Percentiles rank a stretch among this genome's conserved stretches.
phyloP scores from a whole-genome alignment of 2,329 filamentous ascomycete genomes.

The Penicillium frequentans region DNA sequence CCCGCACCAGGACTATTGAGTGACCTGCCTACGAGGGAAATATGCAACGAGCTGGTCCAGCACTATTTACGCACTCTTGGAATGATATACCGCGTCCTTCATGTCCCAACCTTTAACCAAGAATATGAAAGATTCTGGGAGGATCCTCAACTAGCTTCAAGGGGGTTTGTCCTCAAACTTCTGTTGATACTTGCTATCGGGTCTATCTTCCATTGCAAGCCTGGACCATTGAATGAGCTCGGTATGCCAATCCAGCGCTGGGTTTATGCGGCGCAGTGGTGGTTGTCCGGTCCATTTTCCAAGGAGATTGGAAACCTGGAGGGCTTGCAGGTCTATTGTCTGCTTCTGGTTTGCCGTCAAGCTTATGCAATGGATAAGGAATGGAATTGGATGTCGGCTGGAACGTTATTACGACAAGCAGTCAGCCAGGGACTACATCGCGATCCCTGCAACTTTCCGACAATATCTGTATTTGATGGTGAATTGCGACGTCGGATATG shows the following conservation, averaged over 20 bases:
- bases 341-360: slow-evolving; percentile 35
- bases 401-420: slow-evolving; percentile 29
- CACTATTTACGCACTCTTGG: slow-evolving; percentile 32
- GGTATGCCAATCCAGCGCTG: slow-evolving; percentile 20
- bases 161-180: slow-evolving; percentile 28
- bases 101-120: slow-evolving; percentile 34
- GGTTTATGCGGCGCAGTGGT: slow-evolving; percentile 36
- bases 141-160: slow-evolving; percentile 19
- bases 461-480: slow-evolving; percentile 19
- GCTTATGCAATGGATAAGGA: slow-evolving; percentile 33
- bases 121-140: slow-evolving; percentile 33
- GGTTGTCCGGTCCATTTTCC: slow-evolving; percentile 36
- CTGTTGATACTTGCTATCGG: slow-evolving; percentile 36
- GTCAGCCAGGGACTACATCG: slow-evolving; percentile 36
- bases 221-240: slow-evolving; percentile 11
- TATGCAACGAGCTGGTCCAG: slow-evolving; percentile 25
- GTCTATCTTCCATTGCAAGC: slow-evolving; percentile 21
- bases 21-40: slow-evolving; percentile 17
- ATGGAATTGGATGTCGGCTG: slow-evolving; percentile 34
- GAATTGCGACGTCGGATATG: slow-evolving; percentile 32
- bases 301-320: slow-evolving; percentile 29
- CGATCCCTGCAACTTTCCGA: slow-evolving; percentile 26
- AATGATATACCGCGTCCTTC: slow-evolving; percentile 32
- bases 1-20: slow-evolving; percentile 20
- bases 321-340: slow-evolving; percentile 37